Evolutionary conservation across 2,329 filamentous ascomycete species (phyloP).

Genomic region (Amphichorda felina): DNA sequence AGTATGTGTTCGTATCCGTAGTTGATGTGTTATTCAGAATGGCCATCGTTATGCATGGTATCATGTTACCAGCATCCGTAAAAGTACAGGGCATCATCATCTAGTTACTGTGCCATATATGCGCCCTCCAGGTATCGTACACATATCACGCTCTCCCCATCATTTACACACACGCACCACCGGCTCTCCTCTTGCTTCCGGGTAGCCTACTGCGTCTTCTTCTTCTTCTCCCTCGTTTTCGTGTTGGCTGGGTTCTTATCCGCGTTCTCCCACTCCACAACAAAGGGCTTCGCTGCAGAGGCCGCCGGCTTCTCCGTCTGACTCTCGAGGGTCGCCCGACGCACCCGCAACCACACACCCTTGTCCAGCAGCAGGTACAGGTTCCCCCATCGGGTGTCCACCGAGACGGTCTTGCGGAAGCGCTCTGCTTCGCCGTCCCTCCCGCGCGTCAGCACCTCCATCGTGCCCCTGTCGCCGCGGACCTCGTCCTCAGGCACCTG

Average conservation of each 20-base stretch:
- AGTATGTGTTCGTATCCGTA: no score
- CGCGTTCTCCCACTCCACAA: conserved; percentile 1
- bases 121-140: no score
- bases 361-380: conserved; percentile 10
- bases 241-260: not conserved
- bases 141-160: no score
- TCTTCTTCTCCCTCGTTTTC: no score
- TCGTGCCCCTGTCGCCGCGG: not conserved
- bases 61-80: no score
- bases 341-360: conserved; percentile 13
- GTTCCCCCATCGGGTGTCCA: conserved; percentile 6
- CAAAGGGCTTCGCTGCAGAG: conserved; percentile 10
- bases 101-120: no score
- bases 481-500: conserved; percentile 7
- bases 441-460: conserved; percentile 8
- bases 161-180: no score
- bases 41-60: no score
- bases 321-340: conserved; percentile 20
- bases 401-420: conserved; percentile 4
- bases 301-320: conserved; percentile 14
- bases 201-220: no score
- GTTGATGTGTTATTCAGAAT: no score
- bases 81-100: no score
- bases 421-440: conserved; percentile 2
- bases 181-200: no score